These are phyloP conservation scores for Beta vulgaris DNA, from an alignment of 148 eudicot species.

Conservation along the genomic window DNA sequence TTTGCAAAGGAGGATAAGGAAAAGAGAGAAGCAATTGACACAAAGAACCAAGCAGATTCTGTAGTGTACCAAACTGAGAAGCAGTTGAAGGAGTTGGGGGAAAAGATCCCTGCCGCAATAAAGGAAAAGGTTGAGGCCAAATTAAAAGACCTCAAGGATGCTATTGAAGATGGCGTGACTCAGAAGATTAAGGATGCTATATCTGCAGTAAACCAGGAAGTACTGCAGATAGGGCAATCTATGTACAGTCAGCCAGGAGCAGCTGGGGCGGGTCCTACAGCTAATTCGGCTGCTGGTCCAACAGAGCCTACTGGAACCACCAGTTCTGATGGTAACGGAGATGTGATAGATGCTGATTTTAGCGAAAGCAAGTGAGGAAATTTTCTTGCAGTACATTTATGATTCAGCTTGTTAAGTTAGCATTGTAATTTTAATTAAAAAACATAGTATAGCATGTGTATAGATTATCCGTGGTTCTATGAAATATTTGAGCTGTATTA, in stretches of 20 bases:
- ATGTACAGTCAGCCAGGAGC: conserved; percentile 55
- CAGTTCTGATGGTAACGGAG: conserved; percentile 41
- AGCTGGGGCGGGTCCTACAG: conserved; percentile 33
- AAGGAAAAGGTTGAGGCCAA: conserved; percentile 61
- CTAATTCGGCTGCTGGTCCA: conserved; percentile 28
- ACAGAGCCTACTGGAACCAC: conserved; percentile 28
- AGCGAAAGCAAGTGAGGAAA: conserved; percentile 47
- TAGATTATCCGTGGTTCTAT: too few relatives aligned
- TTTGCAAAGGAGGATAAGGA: conserved; percentile 73
- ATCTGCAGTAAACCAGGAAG: conserved; percentile 63
- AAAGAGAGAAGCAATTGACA: conserved; percentile 70
- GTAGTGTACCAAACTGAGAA: conserved; percentile 68
- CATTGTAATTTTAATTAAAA: too few relatives aligned
- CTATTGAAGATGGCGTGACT: conserved; percentile 44
- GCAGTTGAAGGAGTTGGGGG: conserved; percentile 74
- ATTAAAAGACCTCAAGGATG: conserved; percentile 56
- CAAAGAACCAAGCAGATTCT: conserved; percentile 74
- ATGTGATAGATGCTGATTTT: conserved; percentile 73
- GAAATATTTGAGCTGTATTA: background rate
- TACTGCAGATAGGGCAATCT: conserved; percentile 67
- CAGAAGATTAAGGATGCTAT: conserved; percentile 69
- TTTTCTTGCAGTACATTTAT: background rate
- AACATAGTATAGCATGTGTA: too few relatives aligned
- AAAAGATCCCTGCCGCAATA: conserved; percentile 52
- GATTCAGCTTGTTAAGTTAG: background rate